Evolutionary conservation across 2,329 filamentous ascomycete genomes (phyloP), one percentile per base, ranked within the genome.

Genomic region (Corynespora cassiicola): DNA sequence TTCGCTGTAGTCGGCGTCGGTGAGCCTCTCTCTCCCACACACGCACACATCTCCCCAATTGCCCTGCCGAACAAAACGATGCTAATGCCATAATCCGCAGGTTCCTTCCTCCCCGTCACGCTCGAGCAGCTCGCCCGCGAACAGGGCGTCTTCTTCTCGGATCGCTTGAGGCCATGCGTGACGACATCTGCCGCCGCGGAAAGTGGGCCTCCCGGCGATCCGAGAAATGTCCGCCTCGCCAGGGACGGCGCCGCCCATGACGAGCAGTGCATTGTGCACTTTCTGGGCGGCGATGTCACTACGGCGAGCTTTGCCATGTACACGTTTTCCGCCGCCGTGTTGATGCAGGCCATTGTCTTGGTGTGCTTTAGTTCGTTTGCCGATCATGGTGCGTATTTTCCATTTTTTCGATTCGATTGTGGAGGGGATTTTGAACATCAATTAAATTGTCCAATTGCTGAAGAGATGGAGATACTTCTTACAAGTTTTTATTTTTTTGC

Each of bases 231-330:
- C 10, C 45, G 27, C 22, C 41, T 20, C 42, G 45, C 25, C 42
- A 47, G 42, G 41, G 44, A 53, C 42, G 29, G 50, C 48, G 36
- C 45, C 18, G 47, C 39, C 9, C 42, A 51, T 31, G 39, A 61
- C 50, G 54, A 60, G 34, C 88, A 91, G 60, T 97, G 91, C 62
- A 75, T 96, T 48, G 80, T 96, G 31, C 82, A 83, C 43, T 76
- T 95, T 6, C 71, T 95, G 22, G 90, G 90, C 1, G 71, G 84
- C 42, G 83, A 91, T 47, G 84, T 96, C 67, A 96, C 95, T 64
- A 95, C 90, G 1, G 88, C 90, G 17, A 95, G 88, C 66, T 96
- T 96, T 66, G 90, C 89, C 54, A 90, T 96, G 87, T 96, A 96
- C 68, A 95, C 90, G 1, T 96, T 95, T 66, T 94, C 89, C 30